These are phyloP conservation scores for Artomyces pyxidatus DNA, from an alignment of 768 basidiomycete genomes.

Conservation along the genomic window DNA sequence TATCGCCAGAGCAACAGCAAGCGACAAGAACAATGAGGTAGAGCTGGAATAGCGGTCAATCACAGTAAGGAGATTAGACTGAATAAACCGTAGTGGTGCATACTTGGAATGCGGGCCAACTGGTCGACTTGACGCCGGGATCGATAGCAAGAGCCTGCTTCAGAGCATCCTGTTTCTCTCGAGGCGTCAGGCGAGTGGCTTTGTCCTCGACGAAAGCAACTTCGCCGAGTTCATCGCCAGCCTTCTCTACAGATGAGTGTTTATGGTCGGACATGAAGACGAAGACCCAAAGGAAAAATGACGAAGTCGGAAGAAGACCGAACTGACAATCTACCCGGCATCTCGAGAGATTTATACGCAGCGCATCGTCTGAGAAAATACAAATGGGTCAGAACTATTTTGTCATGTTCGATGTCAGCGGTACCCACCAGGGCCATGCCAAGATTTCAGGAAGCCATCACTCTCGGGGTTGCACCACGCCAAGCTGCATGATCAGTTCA, in stretches of 20 bases:
- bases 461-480: no score
- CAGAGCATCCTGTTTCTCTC: slow-evolving; percentile 33
- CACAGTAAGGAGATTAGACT: no score
- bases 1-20: slow-evolving; percentile 44
- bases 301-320: not conserved
- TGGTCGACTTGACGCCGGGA: slow-evolving; percentile 32
- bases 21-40: slow-evolving; percentile 39
- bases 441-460: no score
- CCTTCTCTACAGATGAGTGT: not conserved
- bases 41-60: no score
- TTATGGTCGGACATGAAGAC: not conserved
- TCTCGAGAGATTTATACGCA: not conserved
- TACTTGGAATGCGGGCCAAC: slow-evolving; percentile 31
- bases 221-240: not conserved
- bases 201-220: slow-evolving; percentile 2
- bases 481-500: no score
- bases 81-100: no score
- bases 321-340: not conserved
- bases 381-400: no score
- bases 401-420: no score
- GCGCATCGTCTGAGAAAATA: not conserved
- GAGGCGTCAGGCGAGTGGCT: slow-evolving; percentile 25
- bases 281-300: not conserved
- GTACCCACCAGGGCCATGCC: no score
- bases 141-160: slow-evolving; percentile 33